Percentiles rank a stretch among this genome's conserved stretches.
Conservation (phyloP, 257 asterid species). For the Nemophila menziesii region DNA sequence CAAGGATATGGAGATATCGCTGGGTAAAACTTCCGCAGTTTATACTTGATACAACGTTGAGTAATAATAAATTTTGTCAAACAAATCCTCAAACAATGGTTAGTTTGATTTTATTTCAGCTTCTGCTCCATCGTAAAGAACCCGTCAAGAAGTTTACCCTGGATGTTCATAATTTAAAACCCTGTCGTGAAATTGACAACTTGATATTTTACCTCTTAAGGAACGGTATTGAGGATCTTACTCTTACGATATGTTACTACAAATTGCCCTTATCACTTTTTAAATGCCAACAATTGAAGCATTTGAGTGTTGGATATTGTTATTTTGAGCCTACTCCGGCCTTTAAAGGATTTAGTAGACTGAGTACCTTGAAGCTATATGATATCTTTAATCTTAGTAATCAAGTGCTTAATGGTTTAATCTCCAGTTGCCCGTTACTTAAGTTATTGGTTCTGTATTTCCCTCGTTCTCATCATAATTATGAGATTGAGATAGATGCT, state of each 20-base stretch:
- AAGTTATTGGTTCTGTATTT: too few relatives aligned
- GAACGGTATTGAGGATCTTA: conserved; percentile 6
- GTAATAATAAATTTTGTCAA: not conserved
- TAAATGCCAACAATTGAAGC: not conserved
- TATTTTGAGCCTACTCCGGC: not conserved
- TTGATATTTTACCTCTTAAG: conserved; percentile 7
- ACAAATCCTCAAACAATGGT: not conserved
- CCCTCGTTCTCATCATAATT: too few relatives aligned
- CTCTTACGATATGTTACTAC: conserved; percentile 1
- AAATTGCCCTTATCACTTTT: conserved; percentile 12
- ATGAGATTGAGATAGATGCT: too few relatives aligned
- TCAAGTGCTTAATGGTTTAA: too few relatives aligned
- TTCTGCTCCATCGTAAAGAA: conserved; percentile 9
- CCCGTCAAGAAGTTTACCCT: conserved; percentile 14
- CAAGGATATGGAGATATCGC: not conserved
- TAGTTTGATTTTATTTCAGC: not conserved
- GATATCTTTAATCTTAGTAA: too few relatives aligned
- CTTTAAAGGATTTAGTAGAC: conserved; percentile 11
- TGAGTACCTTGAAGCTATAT: not conserved
- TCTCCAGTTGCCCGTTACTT: too few relatives aligned
- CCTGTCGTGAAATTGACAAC: conserved; percentile 10
- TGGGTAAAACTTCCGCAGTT: conserved; percentile 1
- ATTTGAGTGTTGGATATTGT: conserved; percentile 4
- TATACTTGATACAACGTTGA: not conserved
- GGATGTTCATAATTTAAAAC: conserved; percentile 5